Evolutionary conservation across 2,329 filamentous ascomycete genomes (phyloP).

Genomic region (Colletotrichum sp.): DNA sequence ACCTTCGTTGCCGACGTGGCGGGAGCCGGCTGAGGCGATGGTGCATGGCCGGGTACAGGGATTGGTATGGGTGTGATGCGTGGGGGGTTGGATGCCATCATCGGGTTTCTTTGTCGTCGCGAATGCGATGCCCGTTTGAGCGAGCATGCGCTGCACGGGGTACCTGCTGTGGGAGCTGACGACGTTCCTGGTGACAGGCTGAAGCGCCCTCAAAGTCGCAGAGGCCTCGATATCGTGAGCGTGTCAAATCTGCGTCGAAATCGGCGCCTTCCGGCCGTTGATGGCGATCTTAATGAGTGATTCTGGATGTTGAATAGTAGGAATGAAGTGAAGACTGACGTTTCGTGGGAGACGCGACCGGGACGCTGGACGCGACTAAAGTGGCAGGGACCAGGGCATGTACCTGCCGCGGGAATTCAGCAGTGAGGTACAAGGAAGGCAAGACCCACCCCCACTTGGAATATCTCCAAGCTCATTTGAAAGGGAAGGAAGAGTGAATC

Average conservation of each 20-base stretch:
- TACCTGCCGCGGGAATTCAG: neutral
- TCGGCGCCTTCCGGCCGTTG: neutral
- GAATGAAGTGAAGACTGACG: neutral
- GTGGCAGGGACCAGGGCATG: neutral
- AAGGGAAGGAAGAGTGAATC: neutral
- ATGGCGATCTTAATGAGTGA: neutral
- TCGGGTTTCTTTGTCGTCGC: neutral
- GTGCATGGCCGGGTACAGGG: neutral
- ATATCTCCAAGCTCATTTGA: neutral
- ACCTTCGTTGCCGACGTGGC: neutral
- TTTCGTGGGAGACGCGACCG: neutral
- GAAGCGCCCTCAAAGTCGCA: neutral
- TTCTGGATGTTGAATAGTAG: neutral
- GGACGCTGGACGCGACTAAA: neutral
- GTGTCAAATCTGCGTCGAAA: neutral
- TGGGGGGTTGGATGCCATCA: neutral
- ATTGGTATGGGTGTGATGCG: neutral
- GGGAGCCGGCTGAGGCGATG: neutral
- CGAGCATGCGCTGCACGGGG: neutral
- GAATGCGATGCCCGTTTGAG: neutral
- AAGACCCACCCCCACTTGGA: neutral
- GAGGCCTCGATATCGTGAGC: neutral
- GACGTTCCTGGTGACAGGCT: rapidly evolving
- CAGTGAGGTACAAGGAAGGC: neutral
- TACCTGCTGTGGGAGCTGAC: neutral